Evolutionary conservation across 768 basidiomycete species (phyloP).

Genomic region (Kwoniella dendrophila): DNA sequence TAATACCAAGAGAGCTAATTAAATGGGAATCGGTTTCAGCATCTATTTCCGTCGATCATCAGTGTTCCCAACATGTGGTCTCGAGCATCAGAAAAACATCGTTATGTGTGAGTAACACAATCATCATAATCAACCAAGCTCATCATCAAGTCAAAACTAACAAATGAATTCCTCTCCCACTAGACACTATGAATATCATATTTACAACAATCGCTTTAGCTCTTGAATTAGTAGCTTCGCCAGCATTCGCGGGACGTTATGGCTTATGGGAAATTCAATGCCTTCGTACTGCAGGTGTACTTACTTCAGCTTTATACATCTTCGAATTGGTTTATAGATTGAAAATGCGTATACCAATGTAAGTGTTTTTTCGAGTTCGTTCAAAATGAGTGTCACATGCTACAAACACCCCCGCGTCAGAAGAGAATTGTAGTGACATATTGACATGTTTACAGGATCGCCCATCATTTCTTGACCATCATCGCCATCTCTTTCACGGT

Average conservation of each 20-base stretch:
- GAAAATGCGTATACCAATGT: conserved; percentile 42
- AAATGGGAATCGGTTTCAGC: too few relatives aligned
- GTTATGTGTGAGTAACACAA: conserved; percentile 33
- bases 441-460: conserved; percentile 24
- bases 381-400: too few relatives aligned
- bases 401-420: too few relatives aligned
- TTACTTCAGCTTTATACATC: conserved; percentile 33
- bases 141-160: too few relatives aligned
- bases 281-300: conserved; percentile 24
- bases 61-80: not conserved
- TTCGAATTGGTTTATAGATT: conserved; percentile 41
- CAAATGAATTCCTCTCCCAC: too few relatives aligned
- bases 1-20: too few relatives aligned
- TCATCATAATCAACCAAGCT: not conserved
- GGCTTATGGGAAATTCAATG: conserved; percentile 23
- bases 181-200: conserved; percentile 39
- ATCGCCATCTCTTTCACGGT: conserved; percentile 39
- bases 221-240: conserved; percentile 31
- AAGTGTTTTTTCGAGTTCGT: too few relatives aligned
- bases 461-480: conserved; percentile 43
- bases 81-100: conserved; percentile 38
- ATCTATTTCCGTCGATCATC: conserved; percentile 6
- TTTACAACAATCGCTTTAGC: conserved; percentile 36
- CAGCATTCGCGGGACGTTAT: conserved; percentile 27
- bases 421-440: too few relatives aligned